Evolutionary conservation across 176 grass and related monocot species (phyloP).

Genomic region (maize (Zea mays)): Zm-B73-REFERENCE-NAM-5.0 NC_050098.1:169706501-169707000

Average conservation of each 20-base stretch:
- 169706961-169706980: conserved; percentile 19
- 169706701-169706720: not conserved
- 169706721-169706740: not conserved
- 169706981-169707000: not conserved
- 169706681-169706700: not conserved
- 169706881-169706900: not conserved
- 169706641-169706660: conserved; percentile 37
- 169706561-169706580: too few species aligned
- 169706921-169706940: conserved; percentile 24
- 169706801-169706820: conserved; percentile 30
- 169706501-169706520: not conserved
- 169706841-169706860: not conserved
- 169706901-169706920: conserved; percentile 18
- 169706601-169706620: not conserved
- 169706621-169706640: conserved; percentile 3
- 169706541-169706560: not conserved
- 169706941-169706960: not conserved
- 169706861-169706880: not conserved
- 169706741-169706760: not conserved
- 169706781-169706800: conserved; percentile 39
- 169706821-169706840: not conserved
- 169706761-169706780: conserved; percentile 20
- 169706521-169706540: not conserved
- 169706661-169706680: conserved; percentile 32
- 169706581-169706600: not conserved